Evolutionary conservation across 1,139 yeast species (phyloP).

Genomic region (Fermentozyma sake): DNA sequence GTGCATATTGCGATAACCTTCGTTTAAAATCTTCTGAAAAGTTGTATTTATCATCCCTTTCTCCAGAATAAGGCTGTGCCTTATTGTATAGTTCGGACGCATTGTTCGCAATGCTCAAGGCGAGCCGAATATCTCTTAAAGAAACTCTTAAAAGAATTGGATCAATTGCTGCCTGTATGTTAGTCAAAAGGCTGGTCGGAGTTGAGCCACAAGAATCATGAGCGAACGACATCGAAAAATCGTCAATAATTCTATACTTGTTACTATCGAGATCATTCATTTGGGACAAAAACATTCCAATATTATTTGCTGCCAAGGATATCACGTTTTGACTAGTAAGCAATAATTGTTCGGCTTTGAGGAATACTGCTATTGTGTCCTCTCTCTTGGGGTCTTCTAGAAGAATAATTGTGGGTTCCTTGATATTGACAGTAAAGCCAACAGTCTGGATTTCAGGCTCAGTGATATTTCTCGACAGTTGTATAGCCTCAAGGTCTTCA

Average conservation of each 20-base stretch:
- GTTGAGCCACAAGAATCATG: constrained; percentile 70
- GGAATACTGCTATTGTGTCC: constrained; percentile 84
- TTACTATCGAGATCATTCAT: constrained; percentile 65
- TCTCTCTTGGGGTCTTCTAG: constrained; percentile 71
- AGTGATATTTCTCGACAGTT: background rate
- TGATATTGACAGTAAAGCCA: constrained; percentile 65
- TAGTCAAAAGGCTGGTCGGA: constrained; percentile 51
- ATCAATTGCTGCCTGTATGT: constrained; percentile 69
- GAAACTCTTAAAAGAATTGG: constrained; percentile 80
- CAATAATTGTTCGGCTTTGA: constrained; percentile 77
- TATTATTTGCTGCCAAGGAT: constrained; percentile 67
- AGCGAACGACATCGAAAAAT: constrained; percentile 75
- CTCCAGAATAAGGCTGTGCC: constrained; percentile 22
- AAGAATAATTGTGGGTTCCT: constrained; percentile 74
- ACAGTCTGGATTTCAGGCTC: constrained; percentile 9
- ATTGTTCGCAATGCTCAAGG: constrained; percentile 63
- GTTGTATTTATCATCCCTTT: constrained; percentile 19
- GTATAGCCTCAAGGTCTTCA: constrained; percentile 1
- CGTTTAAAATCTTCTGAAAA: constrained; percentile 61
- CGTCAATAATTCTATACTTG: constrained; percentile 76
- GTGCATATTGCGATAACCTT: constrained; percentile 59
- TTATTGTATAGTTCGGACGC: constrained; percentile 55
- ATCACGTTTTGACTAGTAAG: constrained; percentile 63
- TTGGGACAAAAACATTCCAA: constrained; percentile 80
- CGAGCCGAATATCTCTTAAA: constrained; percentile 79